Conservation (phyloP, 371 early-diverging fungal genomes). For the Circinella umbellata region DNA sequence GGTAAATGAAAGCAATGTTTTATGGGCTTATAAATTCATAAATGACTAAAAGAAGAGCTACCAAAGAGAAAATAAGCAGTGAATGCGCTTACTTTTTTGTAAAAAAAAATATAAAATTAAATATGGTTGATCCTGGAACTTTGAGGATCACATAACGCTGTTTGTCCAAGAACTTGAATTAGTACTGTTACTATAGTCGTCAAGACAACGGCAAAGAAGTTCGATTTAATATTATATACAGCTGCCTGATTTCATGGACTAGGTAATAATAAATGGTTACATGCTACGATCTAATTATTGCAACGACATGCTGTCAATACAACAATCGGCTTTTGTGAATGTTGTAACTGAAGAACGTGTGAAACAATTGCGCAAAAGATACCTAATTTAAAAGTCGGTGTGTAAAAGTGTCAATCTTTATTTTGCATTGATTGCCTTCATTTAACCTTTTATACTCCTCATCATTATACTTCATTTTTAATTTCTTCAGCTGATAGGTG, state of each 20-base stretch:
- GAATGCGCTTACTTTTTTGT: constrained; percentile 66
- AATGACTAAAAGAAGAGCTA: constrained; percentile 59
- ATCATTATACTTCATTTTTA: constrained; percentile 57
- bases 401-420: constrained; percentile 26
- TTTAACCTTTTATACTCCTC: no score
- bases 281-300: constrained; percentile 79
- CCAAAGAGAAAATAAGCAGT: constrained; percentile 73
- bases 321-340: constrained; percentile 63
- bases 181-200: constrained; percentile 60
- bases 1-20: constrained; percentile 26
- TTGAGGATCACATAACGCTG: constrained; percentile 56
- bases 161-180: constrained; percentile 40
- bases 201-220: constrained; percentile 80
- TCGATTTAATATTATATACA: constrained; percentile 59
- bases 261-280: constrained; percentile 57
- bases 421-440: no score
- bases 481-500: constrained; percentile 68
- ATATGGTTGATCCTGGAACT: constrained; percentile 64
- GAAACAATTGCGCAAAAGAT: constrained; percentile 40
- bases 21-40: constrained; percentile 56
- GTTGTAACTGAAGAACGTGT: constrained; percentile 44
- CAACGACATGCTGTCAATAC: constrained; percentile 86
- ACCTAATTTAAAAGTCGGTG: background rate
- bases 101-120: constrained; percentile 85
- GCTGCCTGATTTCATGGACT: constrained; percentile 57